Conservation (phyloP, 805 yeast genomes). For the Candida vaughaniae region DNA sequence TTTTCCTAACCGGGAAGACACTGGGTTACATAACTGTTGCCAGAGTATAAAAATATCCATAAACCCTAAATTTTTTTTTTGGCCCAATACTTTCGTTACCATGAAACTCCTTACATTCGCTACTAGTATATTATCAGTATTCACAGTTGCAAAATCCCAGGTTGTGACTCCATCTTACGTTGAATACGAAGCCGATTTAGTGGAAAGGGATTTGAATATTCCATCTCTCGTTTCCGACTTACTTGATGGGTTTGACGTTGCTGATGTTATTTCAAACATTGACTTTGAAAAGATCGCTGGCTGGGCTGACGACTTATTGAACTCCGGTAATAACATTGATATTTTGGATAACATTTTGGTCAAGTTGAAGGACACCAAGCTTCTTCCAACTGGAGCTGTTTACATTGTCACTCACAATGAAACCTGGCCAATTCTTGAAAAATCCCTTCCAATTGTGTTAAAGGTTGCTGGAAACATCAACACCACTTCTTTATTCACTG, state of each 20-base stretch:
- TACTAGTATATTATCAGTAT: constrained; percentile 12
- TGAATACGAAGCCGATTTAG: constrained; percentile 11
- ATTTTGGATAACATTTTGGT: constrained; percentile 23
- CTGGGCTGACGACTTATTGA: constrained; percentile 23
- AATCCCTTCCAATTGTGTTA: constrained; percentile 17
- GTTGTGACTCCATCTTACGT: constrained; percentile 8
- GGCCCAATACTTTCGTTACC: background rate
- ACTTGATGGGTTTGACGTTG: constrained; percentile 18
- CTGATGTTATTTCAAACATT: constrained; percentile 13
- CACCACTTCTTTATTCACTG: constrained; percentile 25
- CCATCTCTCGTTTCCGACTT: constrained; percentile 14
- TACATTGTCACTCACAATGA: constrained; percentile 23
- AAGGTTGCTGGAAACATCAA: constrained; percentile 16
- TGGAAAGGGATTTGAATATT: constrained; percentile 16
- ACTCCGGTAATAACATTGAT: constrained; percentile 18
- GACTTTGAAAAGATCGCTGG: constrained; percentile 29
- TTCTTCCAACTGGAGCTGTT: constrained; percentile 24
- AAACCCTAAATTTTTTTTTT: background rate
- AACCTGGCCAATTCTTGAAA: constrained; percentile 19
- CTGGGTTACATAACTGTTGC: background rate
- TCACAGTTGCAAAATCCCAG: constrained; percentile 10
- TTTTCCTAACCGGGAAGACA: background rate
- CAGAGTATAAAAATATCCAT: background rate
- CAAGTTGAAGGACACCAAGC: constrained; percentile 20
- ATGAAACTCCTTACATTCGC: constrained; percentile 18